phyloP scores from a whole-genome alignment of 1,284 basidiomycete species.

The Ustilago hordei region DNA sequence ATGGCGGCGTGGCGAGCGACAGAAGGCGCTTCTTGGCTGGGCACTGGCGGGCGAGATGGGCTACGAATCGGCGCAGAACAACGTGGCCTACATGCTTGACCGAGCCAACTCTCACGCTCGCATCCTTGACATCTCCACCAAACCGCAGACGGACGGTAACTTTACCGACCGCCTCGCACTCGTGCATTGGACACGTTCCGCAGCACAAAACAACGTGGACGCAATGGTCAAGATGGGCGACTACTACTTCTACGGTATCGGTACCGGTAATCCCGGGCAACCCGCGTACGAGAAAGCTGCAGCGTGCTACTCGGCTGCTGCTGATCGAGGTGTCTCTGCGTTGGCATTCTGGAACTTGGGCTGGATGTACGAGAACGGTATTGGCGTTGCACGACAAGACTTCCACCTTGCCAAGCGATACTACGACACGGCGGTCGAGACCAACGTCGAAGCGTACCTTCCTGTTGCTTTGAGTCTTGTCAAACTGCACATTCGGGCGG shows the following conservation, averaged over 20 bases:
- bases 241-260: slow-evolving; percentile 82
- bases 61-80: slow-evolving; percentile 92
- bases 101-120: slow-evolving; percentile 71
- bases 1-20: slow-evolving; percentile 56
- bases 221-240: slow-evolving; percentile 90
- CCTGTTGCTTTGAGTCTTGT: slow-evolving; percentile 85
- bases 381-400: slow-evolving; percentile 82
- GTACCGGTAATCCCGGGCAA: slow-evolving; percentile 74
- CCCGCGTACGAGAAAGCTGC: slow-evolving; percentile 82
- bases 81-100: slow-evolving; percentile 91
- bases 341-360: slow-evolving; percentile 98
- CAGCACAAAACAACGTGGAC: slow-evolving; percentile 91
- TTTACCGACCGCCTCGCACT: slow-evolving; percentile 80
- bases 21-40: slow-evolving; percentile 73
- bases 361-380: slow-evolving; percentile 98
- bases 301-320: slow-evolving; percentile 88
- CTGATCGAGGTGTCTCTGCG: slow-evolving; percentile 88
- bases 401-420: slow-evolving; percentile 96
- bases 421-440: slow-evolving; percentile 89
- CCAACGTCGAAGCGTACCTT: slow-evolving; percentile 87
- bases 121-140: slow-evolving; percentile 14
- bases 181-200: slow-evolving; percentile 92
- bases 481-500: slow-evolving; percentile 84
- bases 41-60: slow-evolving; percentile 88
- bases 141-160: slow-evolving; percentile 24